A percentile compares a stretch with the other conserved stretches of the same genome.
Evolutionary conservation across 1,139 yeast genomes (phyloP).

Genomic region (Nakaseomyces nivariensis): DNA sequence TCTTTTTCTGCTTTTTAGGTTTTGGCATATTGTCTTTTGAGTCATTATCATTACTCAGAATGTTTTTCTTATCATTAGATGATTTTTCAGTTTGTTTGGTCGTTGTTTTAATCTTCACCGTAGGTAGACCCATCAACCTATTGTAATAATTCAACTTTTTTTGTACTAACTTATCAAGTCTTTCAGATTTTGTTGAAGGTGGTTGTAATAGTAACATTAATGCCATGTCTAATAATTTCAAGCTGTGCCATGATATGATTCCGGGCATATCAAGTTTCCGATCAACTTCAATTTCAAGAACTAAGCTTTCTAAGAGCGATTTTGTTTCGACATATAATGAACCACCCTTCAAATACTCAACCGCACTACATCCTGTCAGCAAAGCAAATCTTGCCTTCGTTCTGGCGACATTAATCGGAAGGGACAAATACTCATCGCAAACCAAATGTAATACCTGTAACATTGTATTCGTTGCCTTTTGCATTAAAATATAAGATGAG

Average conservation of each 20-base stretch:
- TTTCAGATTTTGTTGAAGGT: conserved; percentile 19
- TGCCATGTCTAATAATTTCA: conserved; percentile 47
- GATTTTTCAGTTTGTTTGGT: not conserved
- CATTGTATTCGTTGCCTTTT: conserved; percentile 63
- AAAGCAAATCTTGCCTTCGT: conserved; percentile 59
- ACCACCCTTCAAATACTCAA: conserved; percentile 80
- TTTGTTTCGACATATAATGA: conserved; percentile 65
- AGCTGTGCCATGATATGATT: conserved; percentile 46
- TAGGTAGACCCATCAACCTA: conserved; percentile 19
- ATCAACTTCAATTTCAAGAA: conserved; percentile 42
- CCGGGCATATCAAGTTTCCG: conserved; percentile 49
- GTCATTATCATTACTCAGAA: not conserved
- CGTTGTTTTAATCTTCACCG: not conserved
- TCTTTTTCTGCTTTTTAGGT: not conserved
- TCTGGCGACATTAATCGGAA: conserved; percentile 65
- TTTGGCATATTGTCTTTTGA: not conserved
- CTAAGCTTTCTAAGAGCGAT: conserved; percentile 40
- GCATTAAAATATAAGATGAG: conserved; percentile 57
- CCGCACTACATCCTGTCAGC: conserved; percentile 65
- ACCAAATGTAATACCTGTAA: conserved; percentile 46
- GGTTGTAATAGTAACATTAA: conserved; percentile 40
- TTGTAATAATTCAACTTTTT: conserved; percentile 23
- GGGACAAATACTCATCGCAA: conserved; percentile 41
- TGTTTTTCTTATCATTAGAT: not conserved
- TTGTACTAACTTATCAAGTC: conserved; percentile 24